Conservation (phyloP, 1,284 basidiomycete species). For the Pseudozyma tsukubaensis region DNA sequence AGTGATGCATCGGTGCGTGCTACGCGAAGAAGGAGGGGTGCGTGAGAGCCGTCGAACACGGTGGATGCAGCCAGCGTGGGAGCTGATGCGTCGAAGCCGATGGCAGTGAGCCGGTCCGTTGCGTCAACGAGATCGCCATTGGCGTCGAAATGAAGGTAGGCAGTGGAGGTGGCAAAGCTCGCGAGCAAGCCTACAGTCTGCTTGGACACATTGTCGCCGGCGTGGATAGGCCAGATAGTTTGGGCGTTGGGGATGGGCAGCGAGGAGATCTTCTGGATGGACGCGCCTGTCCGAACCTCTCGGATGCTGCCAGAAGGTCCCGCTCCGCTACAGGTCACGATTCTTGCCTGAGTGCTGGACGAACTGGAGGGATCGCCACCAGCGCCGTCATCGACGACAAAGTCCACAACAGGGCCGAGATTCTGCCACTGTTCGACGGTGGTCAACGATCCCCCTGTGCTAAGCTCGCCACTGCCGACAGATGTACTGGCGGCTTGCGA, state of each 20-base stretch:
- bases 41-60: constrained; percentile 1
- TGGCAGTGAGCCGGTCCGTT: constrained; percentile 14
- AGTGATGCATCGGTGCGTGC: constrained; percentile 19
- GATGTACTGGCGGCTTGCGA: constrained; percentile 12
- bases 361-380: constrained; percentile 67
- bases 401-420: constrained; percentile 88
- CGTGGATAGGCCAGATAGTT: constrained; percentile 36
- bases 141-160: constrained; percentile 27
- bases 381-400: constrained; percentile 80
- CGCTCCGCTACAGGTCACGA: constrained; percentile 90
- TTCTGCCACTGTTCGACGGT: constrained; percentile 51
- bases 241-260: constrained; percentile 25
- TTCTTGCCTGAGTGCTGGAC: constrained; percentile 74
- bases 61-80: constrained; percentile 24
- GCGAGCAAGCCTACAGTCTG: constrained; percentile 29
- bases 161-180: constrained; percentile 31
- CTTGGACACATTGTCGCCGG: constrained; percentile 8
- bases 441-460: constrained; percentile 12
- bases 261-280: constrained; percentile 75
- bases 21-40: constrained; percentile 17
- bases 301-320: constrained; percentile 83
- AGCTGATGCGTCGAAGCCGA: constrained; percentile 9
- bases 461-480: constrained; percentile 11
- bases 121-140: constrained; percentile 40
- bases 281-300: constrained; percentile 85